Evolutionary conservation across 441 rosid genomes (phyloP).

Genomic region (Bocquillonia castaneifolia): DNA sequence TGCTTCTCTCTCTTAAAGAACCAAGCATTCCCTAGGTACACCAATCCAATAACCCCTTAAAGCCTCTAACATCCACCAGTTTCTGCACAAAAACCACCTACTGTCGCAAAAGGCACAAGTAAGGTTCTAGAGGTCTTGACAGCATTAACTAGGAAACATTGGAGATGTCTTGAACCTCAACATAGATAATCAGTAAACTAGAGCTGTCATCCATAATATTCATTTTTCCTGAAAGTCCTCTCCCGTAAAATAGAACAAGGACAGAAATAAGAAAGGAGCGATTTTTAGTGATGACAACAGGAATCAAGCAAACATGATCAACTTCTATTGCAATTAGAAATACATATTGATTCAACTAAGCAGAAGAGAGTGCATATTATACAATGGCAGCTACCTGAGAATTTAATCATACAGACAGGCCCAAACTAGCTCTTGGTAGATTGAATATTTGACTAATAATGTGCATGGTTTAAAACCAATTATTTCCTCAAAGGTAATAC

Average conservation of each 20-base stretch:
- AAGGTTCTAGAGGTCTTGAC: no score
- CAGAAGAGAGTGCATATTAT: not conserved
- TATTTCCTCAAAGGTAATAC: not conserved
- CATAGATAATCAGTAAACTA: not conserved
- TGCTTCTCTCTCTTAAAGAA: not conserved
- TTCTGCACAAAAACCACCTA: not conserved
- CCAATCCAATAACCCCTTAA: not conserved
- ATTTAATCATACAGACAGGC: not conserved
- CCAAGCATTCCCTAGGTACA: not conserved
- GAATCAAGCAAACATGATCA: not conserved
- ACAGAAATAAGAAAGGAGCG: not conserved
- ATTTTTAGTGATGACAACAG: not conserved
- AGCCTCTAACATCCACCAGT: not conserved
- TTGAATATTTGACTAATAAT: not conserved
- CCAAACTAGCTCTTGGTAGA: not conserved
- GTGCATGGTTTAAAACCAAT: not conserved
- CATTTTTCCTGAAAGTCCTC: not conserved
- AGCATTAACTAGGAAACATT: no score
- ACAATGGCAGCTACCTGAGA: not conserved
- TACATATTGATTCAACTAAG: not conserved
- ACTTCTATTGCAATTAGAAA: not conserved
- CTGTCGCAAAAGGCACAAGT: not conserved
- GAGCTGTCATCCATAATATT: not conserved
- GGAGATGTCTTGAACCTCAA: not conserved
- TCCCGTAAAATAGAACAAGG: not conserved